Evolutionary conservation across 176 grass and related monocot species (phyloP).

Genomic region (Ananas comosus): DNA sequence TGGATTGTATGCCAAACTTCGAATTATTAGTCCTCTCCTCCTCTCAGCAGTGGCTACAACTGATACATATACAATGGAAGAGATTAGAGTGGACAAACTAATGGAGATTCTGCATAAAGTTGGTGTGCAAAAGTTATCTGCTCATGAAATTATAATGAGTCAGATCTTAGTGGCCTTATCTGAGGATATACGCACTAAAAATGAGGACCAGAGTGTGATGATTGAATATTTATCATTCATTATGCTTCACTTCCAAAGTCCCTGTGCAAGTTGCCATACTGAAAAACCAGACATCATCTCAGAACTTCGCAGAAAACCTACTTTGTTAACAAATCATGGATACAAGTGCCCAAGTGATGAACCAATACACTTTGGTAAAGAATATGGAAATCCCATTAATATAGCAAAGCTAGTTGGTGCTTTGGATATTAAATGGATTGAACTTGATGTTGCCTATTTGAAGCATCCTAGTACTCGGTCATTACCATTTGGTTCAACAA

Average conservation of each 20-base stretch:
- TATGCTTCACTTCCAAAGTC: slow-evolving; percentile 78
- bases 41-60: slow-evolving; percentile 31
- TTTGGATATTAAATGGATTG: slow-evolving; percentile 57
- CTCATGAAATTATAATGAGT: slow-evolving; percentile 81
- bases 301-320: slow-evolving; percentile 49
- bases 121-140: slow-evolving; percentile 72
- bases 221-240: slow-evolving; percentile 74
- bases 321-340: slow-evolving; percentile 80
- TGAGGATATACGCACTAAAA: slow-evolving; percentile 29
- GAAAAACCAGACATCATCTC: slow-evolving; percentile 67
- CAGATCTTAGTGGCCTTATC: slow-evolving; percentile 59
- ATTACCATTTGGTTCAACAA: slow-evolving; percentile 28
- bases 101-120: slow-evolving; percentile 69
- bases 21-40: slow-evolving; percentile 53
- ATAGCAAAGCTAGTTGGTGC: slow-evolving; percentile 39
- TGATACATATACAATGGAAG: slow-evolving; percentile 43
- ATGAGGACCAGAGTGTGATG: slow-evolving; percentile 31
- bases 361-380: slow-evolving; percentile 83
- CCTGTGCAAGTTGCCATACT: slow-evolving; percentile 60
- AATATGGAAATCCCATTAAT: slow-evolving; percentile 71
- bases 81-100: slow-evolving; percentile 48
- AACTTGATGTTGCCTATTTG: slow-evolving; percentile 76
- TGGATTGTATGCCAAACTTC: slow-evolving; percentile 54
- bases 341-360: slow-evolving; percentile 43
- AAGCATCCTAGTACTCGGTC: slow-evolving; percentile 41